These are phyloP conservation scores for Salix suchowensis DNA, from an alignment of 345 rosid genomes.

Conservation along the genomic window DNA sequence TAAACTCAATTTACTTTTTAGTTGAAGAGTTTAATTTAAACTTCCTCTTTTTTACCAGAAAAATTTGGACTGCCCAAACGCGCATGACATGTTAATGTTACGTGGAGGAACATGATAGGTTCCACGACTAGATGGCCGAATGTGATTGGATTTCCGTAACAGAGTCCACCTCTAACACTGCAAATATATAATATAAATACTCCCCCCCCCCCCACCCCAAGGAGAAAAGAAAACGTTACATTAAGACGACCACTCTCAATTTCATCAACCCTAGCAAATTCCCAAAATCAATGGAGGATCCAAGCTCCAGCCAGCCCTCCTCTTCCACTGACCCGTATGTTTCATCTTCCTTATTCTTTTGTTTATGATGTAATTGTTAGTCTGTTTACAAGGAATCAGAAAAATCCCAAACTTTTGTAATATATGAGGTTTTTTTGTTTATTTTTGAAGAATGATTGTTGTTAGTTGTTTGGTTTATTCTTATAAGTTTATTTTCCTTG, in stretches of 20 bases:
- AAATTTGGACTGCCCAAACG: no score
- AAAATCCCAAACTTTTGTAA: neutral
- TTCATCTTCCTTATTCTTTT: neutral
- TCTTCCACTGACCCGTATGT: conserved; percentile 16
- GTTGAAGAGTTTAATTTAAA: neutral
- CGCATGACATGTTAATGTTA: no score
- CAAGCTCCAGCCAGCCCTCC: conserved; percentile 6
- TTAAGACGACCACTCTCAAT: no score
- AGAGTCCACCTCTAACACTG: no score
- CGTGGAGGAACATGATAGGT: no score
- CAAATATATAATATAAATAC: no score
- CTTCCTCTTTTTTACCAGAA: no score
- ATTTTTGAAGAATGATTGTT: neutral
- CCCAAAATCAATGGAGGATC: conserved; percentile 15
- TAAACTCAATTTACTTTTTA: no score
- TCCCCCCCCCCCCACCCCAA: no score
- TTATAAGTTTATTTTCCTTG: neutral
- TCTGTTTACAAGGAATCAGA: neutral
- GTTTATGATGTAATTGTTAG: neutral
- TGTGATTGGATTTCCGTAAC: no score
- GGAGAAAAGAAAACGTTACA: no score
- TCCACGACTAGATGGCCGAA: no score
- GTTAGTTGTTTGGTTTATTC: neutral
- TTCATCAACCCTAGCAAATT: neutral
- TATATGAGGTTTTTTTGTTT: neutral